These are phyloP conservation scores for Fusarium ramigenum DNA, from an alignment of 2,329 filamentous ascomycete species.

Conservation along the genomic window DNA sequence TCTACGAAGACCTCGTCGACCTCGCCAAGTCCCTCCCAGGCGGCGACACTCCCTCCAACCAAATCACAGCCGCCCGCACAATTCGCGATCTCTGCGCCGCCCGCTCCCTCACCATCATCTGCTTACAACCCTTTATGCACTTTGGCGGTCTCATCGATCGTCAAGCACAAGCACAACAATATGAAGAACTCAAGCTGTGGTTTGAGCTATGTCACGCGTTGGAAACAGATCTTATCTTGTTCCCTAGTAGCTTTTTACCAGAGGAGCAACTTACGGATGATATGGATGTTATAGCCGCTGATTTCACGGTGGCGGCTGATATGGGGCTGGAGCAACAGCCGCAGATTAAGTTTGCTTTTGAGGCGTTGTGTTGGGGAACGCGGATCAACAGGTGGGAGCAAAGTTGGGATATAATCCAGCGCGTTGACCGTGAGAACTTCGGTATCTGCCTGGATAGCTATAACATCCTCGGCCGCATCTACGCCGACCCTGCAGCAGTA, in stretches of 20 bases:
- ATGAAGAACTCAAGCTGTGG: constrained; percentile 75
- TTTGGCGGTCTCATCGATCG: constrained; percentile 79
- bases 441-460: constrained; percentile 82
- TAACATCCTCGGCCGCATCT: constrained; percentile 77
- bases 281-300: constrained; percentile 65
- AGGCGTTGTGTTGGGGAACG: constrained; percentile 78
- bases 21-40: constrained; percentile 60
- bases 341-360: constrained; percentile 75
- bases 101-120: constrained; percentile 65
- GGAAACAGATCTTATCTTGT: constrained; percentile 75
- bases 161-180: constrained; percentile 61
- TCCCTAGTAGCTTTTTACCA: constrained; percentile 76
- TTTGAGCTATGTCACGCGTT: constrained; percentile 71
- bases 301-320: constrained; percentile 73
- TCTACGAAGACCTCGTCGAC: constrained; percentile 78
- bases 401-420: constrained; percentile 73
- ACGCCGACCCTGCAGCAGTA: constrained; percentile 69
- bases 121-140: constrained; percentile 80
- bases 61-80: constrained; percentile 66
- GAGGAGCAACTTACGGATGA: constrained; percentile 55
- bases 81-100: constrained; percentile 66
- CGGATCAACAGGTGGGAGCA: constrained; percentile 76
- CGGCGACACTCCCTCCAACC: constrained; percentile 51
- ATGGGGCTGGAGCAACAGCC: constrained; percentile 67
- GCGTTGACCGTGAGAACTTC: constrained; percentile 75